Evolutionary conservation across 495 filamentous ascomycete genomes (phyloP).

Genomic region (Trichoderma gamsii): DNA sequence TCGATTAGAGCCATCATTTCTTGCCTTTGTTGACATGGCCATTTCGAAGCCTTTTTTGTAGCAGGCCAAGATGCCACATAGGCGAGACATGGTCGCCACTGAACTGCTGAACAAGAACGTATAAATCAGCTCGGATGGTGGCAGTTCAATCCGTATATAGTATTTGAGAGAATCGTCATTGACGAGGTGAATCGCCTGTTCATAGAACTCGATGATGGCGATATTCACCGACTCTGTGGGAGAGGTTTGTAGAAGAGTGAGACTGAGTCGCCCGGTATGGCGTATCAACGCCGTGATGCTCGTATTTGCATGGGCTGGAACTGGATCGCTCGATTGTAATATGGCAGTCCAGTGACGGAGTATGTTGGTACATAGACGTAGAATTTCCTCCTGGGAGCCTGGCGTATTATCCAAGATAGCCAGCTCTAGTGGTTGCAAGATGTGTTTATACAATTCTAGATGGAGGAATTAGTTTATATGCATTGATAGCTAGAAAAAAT

Average conservation of each 20-base stretch:
- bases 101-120: conserved; percentile 59
- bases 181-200: conserved; percentile 49
- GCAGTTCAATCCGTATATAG: conserved; percentile 57
- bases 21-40: conserved; percentile 37
- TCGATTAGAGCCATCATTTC: not conserved
- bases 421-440: conserved; percentile 54
- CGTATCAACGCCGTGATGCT: conserved; percentile 43
- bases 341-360: conserved; percentile 61
- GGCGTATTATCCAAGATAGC: conserved; percentile 48
- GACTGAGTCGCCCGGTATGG: conserved; percentile 57
- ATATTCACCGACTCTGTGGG: conserved; percentile 35
- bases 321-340: conserved; percentile 29
- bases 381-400: conserved; percentile 47
- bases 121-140: conserved; percentile 64
- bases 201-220: conserved; percentile 65
- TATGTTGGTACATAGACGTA: conserved; percentile 66
- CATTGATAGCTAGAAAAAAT: not conserved
- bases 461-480: not conserved
- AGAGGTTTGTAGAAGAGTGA: conserved; percentile 53
- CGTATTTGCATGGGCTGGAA: conserved; percentile 22
- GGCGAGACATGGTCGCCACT: conserved; percentile 58
- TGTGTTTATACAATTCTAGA: conserved; percentile 44
- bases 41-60: conserved; percentile 74
- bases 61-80: conserved; percentile 58
- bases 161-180: conserved; percentile 44